Percentiles rank a stretch among this genome's conserved stretches.
Conservation (phyloP, 2,329 filamentous ascomycete genomes). For the Helicocarpus griseus region DNA sequence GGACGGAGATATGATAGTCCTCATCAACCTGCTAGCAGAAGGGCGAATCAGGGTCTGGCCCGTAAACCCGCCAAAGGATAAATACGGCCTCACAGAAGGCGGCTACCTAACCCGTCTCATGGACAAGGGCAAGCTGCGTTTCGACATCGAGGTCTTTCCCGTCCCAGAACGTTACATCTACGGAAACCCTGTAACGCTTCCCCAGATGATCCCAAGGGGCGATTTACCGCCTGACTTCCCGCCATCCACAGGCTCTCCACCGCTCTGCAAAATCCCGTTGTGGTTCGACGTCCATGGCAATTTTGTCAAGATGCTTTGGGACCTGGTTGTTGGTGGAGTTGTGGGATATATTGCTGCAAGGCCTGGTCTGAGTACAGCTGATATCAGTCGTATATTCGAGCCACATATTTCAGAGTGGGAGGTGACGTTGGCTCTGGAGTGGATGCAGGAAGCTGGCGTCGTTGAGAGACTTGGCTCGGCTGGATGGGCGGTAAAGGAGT, state of each 20-base stretch:
- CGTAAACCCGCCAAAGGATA: slow-evolving; percentile 31
- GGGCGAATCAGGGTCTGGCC: slow-evolving; percentile 29
- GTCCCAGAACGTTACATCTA: slow-evolving; percentile 26
- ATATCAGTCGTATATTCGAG: slow-evolving; percentile 29
- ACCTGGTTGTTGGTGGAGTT: slow-evolving; percentile 31
- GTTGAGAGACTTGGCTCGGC: slow-evolving; percentile 11
- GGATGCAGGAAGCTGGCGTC: slow-evolving; percentile 26
- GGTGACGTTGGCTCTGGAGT: slow-evolving; percentile 29
- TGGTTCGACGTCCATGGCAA: slow-evolving; percentile 41
- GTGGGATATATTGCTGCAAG: slow-evolving; percentile 33
- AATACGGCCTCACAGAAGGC: slow-evolving; percentile 38
- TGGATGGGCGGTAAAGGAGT: slow-evolving; percentile 26
- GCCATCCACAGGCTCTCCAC: background rate
- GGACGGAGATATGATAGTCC: slow-evolving; percentile 35
- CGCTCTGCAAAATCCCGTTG: slow-evolving; percentile 30
- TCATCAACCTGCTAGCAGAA: slow-evolving; percentile 32
- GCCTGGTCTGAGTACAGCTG: slow-evolving; percentile 28
- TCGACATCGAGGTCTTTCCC: slow-evolving; percentile 32
- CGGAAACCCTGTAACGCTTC: slow-evolving; percentile 28
- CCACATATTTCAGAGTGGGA: slow-evolving; percentile 35
- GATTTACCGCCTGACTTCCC: slow-evolving; percentile 8
- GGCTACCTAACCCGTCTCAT: slow-evolving; percentile 39
- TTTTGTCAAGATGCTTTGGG: slow-evolving; percentile 31
- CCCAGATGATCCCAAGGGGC: slow-evolving; percentile 21
- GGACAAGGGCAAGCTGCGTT: slow-evolving; percentile 35